A percentile compares a stretch with the other conserved stretches of the same genome.
These are phyloP conservation scores for Amanita molliuscula DNA, from an alignment of 768 basidiomycete genomes.

Conservation along the genomic window DNA sequence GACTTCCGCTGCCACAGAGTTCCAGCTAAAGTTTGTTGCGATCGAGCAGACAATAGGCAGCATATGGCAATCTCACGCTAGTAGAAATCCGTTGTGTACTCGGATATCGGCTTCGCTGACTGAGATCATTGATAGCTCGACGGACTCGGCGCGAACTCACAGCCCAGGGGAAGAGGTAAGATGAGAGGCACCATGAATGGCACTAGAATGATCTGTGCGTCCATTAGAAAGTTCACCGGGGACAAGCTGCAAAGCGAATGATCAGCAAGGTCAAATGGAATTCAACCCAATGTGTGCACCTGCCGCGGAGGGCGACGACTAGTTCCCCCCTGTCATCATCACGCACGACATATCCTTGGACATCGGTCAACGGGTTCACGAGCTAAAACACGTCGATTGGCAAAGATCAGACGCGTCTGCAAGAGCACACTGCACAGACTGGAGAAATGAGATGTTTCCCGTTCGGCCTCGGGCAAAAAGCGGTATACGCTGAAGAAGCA, in stretches of 20 bases:
- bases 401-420: background rate
- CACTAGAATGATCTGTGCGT: slow-evolving; percentile 29
- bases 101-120: slow-evolving; percentile 10
- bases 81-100: slow-evolving; percentile 42
- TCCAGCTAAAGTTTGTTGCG: slow-evolving; percentile 29
- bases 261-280: background rate
- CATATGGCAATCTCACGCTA: slow-evolving; percentile 25
- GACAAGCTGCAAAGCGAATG: slow-evolving; percentile 25
- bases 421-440: slow-evolving; percentile 14
- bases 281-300: slow-evolving; percentile 19
- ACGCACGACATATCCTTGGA: slow-evolving; percentile 41
- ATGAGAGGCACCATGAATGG: slow-evolving; percentile 36
- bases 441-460: slow-evolving; percentile 30
- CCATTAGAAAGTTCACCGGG: slow-evolving; percentile 29
- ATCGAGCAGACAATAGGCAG: background rate
- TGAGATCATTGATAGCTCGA: slow-evolving; percentile 18
- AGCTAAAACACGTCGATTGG: slow-evolving; percentile 20
- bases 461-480: slow-evolving; percentile 38
- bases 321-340: slow-evolving; percentile 36
- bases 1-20: slow-evolving; percentile 33
- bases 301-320: slow-evolving; percentile 39
- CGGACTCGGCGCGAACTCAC: background rate
- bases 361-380: slow-evolving; percentile 28
- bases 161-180: slow-evolving; percentile 24
- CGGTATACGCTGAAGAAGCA: slow-evolving; percentile 37